Base-by-base conservation (phyloP, 179 eudicot species). In the Spergularia azorica region DNA sequence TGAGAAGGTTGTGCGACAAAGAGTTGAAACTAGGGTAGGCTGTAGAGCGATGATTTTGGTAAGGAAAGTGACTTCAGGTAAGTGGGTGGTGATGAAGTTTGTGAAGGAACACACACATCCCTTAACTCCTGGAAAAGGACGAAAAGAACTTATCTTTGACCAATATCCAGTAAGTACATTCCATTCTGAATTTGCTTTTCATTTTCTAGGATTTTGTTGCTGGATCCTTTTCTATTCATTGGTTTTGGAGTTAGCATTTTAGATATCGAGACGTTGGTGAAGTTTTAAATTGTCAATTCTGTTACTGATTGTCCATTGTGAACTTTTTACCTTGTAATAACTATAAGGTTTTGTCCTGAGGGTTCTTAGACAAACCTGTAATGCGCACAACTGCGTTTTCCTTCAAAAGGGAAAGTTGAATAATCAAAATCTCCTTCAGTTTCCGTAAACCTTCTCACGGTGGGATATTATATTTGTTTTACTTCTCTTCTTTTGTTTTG, bases 1-100 rank as follows among this genome's bases (percentile, higher is more conserved):
- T 48, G 97, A 91, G 71, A 91, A 88, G 78, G 88, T 93, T 79
- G 88, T 90, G 39, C 75, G 98, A 82, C 96, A 89, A 78, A 85
- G 98, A 77, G 90, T 76, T 17, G 98, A 90, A 80, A 93, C 98
- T 43, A 84, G 97, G 85, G 97, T 91, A 57, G 98, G 98, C 71
- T 93, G 98, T 82, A 87, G 91, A 79, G 97, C 97, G 18, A 93
- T 92, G 97, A 88, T 93, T 80, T 87, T 90, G 80, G 90, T 90
- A 65, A 87, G 97, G 84, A 93, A 92, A 87, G 73, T 88, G 69
- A 89, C 70, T 73, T 84, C 93, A 0, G 97, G 97, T 16, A 93
- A 86, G 86, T 93, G 98, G 98, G 83, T 86, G 16, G 85, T 92
- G 66, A 92, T 95, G 0, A 93, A 92, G 83, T 93, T 86, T 71